A percentile compares a stretch with the other conserved stretches of the same genome.
phyloP scores from a whole-genome alignment of 2,329 filamentous ascomycete species.

The Apiospora saccharicola region DNA sequence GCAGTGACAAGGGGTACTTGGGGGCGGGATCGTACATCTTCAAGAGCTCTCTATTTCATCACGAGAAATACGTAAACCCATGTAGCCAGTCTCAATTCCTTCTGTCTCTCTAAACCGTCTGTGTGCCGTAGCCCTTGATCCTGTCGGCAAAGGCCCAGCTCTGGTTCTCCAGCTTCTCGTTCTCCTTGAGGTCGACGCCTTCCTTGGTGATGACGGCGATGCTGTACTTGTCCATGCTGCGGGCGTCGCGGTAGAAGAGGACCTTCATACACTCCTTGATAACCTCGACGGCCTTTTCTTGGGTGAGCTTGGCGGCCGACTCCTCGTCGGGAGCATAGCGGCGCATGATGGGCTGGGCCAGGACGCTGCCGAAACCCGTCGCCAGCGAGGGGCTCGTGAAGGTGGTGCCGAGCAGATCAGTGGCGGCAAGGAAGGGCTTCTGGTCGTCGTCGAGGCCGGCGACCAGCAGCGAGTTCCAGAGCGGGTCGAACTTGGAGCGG shows the following conservation, averaged over 20 bases:
- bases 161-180: slow-evolving; percentile 90
- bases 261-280: slow-evolving; percentile 98
- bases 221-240: slow-evolving; percentile 90
- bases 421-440: slow-evolving; percentile 88
- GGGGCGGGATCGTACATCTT: slow-evolving; percentile 11
- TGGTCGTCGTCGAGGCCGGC: slow-evolving; percentile 82
- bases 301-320: slow-evolving; percentile 72
- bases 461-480: slow-evolving; percentile 96
- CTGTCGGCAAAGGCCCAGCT: slow-evolving; percentile 98
- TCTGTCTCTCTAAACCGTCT: slow-evolving; percentile 63
- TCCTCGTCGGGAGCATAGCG: slow-evolving; percentile 85
- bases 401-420: slow-evolving; percentile 91
- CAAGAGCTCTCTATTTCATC: slow-evolving; percentile 6
- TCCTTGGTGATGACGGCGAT: slow-evolving; percentile 90
- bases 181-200: slow-evolving; percentile 83
- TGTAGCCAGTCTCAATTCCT: background rate
- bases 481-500: slow-evolving; percentile 92
- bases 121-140: slow-evolving; percentile 94
- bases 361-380: slow-evolving; percentile 91
- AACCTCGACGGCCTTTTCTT: slow-evolving; percentile 80
- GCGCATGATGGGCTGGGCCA: slow-evolving; percentile 92
- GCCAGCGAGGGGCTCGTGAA: slow-evolving; percentile 88
- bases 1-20: background rate
- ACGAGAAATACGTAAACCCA: background rate
- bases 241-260: slow-evolving; percentile 94